Evolutionary conservation across 495 filamentous ascomycete species (phyloP).

Genomic region (Beverwykella pulmonaria): DNA sequence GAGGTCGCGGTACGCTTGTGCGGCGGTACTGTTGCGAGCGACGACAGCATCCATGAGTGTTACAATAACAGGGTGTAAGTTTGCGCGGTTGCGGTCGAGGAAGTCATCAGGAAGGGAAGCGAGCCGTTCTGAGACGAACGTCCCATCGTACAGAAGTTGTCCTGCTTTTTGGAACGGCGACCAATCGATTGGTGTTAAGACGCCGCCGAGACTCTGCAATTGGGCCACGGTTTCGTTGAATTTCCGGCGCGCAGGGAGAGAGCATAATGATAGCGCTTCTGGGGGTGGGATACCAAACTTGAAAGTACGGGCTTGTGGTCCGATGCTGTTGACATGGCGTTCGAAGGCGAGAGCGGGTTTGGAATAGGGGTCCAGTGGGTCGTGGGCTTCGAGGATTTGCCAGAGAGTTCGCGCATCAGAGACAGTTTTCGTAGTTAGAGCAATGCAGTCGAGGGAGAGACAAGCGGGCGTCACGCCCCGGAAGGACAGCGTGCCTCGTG

Average conservation of each 20-base stretch:
- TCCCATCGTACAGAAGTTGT: slow-evolving; percentile 60
- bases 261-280: slow-evolving; percentile 53
- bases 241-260: slow-evolving; percentile 47
- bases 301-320: slow-evolving; percentile 51
- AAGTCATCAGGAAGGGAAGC: slow-evolving; percentile 52
- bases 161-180: slow-evolving; percentile 57
- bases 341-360: slow-evolving; percentile 50
- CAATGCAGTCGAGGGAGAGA: slow-evolving; percentile 63
- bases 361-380: slow-evolving; percentile 59
- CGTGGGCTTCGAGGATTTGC: slow-evolving; percentile 57
- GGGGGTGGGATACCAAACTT: slow-evolving; percentile 58
- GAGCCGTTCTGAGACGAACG: slow-evolving; percentile 60
- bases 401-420: slow-evolving; percentile 59
- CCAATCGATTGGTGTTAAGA: slow-evolving; percentile 56
- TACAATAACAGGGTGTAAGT: slow-evolving; percentile 60
- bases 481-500: slow-evolving; percentile 62
- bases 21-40: slow-evolving; percentile 52
- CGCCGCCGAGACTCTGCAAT: slow-evolving; percentile 54
- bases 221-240: slow-evolving; percentile 51
- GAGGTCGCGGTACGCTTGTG: slow-evolving; percentile 58
- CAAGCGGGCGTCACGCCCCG: slow-evolving; percentile 64
- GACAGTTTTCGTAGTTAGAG: slow-evolving; percentile 57
- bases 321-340: slow-evolving; percentile 56
- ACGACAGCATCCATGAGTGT: slow-evolving; percentile 55
- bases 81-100: slow-evolving; percentile 44